Evolutionary conservation across 1,284 basidiomycete genomes (phyloP).

Genomic region (Pseudozyma pruni): DNA sequence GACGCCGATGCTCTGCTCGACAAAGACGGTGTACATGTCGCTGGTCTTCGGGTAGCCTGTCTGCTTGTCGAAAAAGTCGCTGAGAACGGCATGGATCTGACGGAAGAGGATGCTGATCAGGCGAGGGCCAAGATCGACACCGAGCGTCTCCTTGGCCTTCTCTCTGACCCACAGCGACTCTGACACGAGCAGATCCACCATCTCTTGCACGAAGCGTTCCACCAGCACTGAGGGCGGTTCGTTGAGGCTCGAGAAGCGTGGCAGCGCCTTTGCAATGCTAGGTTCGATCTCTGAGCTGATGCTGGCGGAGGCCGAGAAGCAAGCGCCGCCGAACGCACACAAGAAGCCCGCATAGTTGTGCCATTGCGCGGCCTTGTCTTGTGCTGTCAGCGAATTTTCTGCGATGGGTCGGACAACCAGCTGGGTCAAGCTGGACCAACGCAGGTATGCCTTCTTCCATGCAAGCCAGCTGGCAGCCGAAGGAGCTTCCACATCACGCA

Average conservation of each 20-base stretch:
- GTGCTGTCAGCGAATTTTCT: constrained; percentile 73
- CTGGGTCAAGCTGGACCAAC: constrained; percentile 73
- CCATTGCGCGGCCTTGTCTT: constrained; percentile 74
- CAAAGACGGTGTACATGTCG: constrained; percentile 63
- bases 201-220: constrained; percentile 60
- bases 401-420: constrained; percentile 65
- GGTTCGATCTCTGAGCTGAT: constrained; percentile 27
- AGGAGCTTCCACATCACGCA: constrained; percentile 76
- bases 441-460: constrained; percentile 82
- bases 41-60: constrained; percentile 57
- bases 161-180: constrained; percentile 65
- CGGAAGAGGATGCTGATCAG: constrained; percentile 60
- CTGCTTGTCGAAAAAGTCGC: constrained; percentile 63
- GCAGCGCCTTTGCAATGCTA: constrained; percentile 23
- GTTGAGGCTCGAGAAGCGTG: constrained; percentile 28
- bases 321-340: constrained; percentile 79
- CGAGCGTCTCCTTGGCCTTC: constrained; percentile 64
- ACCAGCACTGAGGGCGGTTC: constrained; percentile 45
- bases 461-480: constrained; percentile 77
- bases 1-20: constrained; percentile 64
- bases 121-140: constrained; percentile 52
- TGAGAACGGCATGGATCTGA: constrained; percentile 61
- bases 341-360: constrained; percentile 85
- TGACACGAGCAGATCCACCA: constrained; percentile 64
- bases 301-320: constrained; percentile 59